Evolutionary conservation across 495 filamentous ascomycete genomes (phyloP).

Genomic region (Sporormia fimetaria): DNA sequence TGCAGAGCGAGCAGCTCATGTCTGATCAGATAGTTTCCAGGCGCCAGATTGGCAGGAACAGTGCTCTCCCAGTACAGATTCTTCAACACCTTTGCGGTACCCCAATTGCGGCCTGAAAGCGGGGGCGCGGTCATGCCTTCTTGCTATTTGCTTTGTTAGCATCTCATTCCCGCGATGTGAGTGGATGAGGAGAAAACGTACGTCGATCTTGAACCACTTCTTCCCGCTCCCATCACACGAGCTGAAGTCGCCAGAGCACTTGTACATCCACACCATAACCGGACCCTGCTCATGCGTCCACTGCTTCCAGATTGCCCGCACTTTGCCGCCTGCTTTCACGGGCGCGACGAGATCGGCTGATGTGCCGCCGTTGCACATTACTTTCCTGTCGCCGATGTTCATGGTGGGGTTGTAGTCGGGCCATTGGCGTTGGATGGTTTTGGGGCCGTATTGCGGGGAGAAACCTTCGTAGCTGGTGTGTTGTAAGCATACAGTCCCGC

Average conservation of each 20-base stretch:
- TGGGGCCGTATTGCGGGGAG: constrained; percentile 11
- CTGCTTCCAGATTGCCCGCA: constrained; percentile 21
- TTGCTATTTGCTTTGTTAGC: constrained; percentile 44
- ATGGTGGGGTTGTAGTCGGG: constrained; percentile 24
- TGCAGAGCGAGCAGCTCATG: constrained; percentile 51
- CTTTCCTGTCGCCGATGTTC: constrained; percentile 17
- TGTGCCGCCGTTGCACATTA: constrained; percentile 24
- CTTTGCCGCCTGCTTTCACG: constrained; percentile 13
- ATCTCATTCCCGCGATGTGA: too few species aligned
- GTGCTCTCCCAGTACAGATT: constrained; percentile 43
- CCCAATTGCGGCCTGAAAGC: constrained; percentile 42
- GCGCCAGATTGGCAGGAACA: constrained; percentile 40
- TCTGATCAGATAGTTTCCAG: constrained; percentile 48
- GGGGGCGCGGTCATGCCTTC: constrained; percentile 37
- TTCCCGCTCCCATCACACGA: constrained; percentile 17
- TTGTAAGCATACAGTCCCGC: neutral
- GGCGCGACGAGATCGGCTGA: constrained; percentile 12
- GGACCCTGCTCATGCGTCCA: constrained; percentile 23
- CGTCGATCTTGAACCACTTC: constrained; percentile 39
- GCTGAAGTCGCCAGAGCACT: constrained; percentile 18
- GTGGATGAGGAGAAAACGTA: too few species aligned
- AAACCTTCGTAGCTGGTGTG: constrained; percentile 17
- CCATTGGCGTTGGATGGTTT: constrained; percentile 24
- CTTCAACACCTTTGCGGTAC: constrained; percentile 37
- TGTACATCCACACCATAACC: constrained; percentile 25